Conservation (phyloP, 2,329 filamentous ascomycete genomes). For the Cercospora brassicicola region DNA sequence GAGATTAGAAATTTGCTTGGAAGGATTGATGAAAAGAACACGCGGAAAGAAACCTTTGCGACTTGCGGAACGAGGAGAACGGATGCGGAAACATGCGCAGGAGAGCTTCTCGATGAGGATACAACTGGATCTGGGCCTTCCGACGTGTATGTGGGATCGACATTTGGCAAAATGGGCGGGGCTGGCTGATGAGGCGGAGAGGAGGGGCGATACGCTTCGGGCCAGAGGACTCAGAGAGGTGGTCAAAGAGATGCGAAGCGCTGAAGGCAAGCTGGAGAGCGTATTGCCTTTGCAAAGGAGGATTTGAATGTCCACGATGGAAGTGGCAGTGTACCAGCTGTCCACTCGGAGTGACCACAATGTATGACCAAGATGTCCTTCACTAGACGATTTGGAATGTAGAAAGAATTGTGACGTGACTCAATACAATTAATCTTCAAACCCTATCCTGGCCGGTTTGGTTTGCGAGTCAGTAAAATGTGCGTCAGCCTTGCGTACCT, state of each 20-base stretch:
- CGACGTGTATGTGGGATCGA: conserved; percentile 5
- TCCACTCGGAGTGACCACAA: neutral
- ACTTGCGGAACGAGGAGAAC: neutral
- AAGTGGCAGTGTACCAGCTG: neutral
- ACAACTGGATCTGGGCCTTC: neutral
- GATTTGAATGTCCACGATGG: neutral
- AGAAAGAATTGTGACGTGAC: neutral
- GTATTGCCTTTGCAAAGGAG: conserved; percentile 6
- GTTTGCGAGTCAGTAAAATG: conserved; percentile 1
- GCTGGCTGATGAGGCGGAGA: conserved; percentile 3
- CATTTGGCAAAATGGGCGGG: neutral
- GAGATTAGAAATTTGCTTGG: neutral
- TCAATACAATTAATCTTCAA: neutral
- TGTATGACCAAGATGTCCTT: neutral
- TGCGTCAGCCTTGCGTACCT: conserved; percentile 11
- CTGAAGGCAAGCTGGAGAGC: neutral
- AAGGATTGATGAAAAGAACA: neutral
- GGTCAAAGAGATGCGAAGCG: neutral
- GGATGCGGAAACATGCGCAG: neutral
- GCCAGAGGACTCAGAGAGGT: conserved; percentile 3
- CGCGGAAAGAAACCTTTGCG: neutral
- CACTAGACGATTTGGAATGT: neutral
- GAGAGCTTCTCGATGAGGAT: conserved; percentile 1
- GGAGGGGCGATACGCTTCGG: neutral
- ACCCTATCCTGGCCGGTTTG: neutral